Percentiles rank a stretch among this genome's conserved stretches.
Conservation (phyloP, 2,329 filamentous ascomycete genomes). For the Penicillium sp. region DNA sequence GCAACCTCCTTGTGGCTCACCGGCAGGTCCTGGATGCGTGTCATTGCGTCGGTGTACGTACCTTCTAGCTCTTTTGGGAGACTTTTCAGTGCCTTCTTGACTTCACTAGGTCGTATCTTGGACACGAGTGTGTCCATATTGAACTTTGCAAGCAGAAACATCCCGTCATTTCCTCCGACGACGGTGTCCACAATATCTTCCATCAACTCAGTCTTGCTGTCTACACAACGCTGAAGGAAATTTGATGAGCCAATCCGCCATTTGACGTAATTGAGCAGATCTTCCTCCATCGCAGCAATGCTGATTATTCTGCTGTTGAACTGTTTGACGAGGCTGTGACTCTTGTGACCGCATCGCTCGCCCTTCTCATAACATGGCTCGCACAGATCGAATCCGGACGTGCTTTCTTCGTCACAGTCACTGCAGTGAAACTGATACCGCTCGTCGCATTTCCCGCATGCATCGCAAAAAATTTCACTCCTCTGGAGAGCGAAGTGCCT, state of each 20-base stretch:
- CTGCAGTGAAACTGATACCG: slow-evolving; percentile 1
- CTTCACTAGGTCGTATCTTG: slow-evolving; percentile 1
- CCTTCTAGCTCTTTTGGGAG: background rate
- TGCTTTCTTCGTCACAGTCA: background rate
- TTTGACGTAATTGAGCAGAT: slow-evolving; percentile 1
- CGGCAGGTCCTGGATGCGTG: background rate
- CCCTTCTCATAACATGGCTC: background rate
- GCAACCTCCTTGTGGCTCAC: background rate
- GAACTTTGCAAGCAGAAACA: slow-evolving; percentile 3
- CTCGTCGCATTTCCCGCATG: background rate
- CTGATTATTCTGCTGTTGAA: background rate
- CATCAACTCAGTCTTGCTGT: background rate
- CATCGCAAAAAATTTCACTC: background rate
- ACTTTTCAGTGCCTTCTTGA: background rate
- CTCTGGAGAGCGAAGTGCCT: background rate
- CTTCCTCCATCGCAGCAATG: slow-evolving; percentile 2
- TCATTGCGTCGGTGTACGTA: slow-evolving; percentile 3
- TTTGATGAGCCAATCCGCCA: slow-evolving; percentile 4
- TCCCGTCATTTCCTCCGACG: slow-evolving; percentile 1
- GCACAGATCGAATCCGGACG: background rate
- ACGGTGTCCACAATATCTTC: background rate
- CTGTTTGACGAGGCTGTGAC: background rate
- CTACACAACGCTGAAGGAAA: slow-evolving; percentile 2
- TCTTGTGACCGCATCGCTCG: background rate
- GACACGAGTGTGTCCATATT: slow-evolving; percentile 5